A percentile compares a stretch with the other conserved stretches of the same genome.
Conservation (phyloP, 257 asterid species). For the Solanum lycopersicoides region DNA sequence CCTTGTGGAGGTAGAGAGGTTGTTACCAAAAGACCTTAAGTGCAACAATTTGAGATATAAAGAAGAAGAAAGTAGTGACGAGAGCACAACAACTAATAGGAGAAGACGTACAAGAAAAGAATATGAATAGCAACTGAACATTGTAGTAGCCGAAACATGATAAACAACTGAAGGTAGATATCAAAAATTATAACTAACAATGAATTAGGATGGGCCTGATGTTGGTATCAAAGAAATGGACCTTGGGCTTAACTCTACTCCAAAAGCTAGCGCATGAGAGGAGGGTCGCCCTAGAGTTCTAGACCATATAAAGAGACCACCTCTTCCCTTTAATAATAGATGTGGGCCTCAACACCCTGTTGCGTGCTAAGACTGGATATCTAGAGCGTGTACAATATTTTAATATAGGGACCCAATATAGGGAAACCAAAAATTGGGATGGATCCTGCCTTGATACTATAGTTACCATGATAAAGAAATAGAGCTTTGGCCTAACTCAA, state of each 20-base stretch:
- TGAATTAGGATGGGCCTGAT: not conserved
- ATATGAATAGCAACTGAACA: no score
- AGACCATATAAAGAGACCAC: not conserved
- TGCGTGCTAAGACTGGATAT: not conserved
- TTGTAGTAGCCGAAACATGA: no score
- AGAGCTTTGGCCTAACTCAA: not conserved
- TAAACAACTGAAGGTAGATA: no score
- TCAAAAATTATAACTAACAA: not conserved
- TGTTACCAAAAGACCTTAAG: no score
- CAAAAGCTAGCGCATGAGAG: not conserved
- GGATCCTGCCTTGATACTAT: not conserved
- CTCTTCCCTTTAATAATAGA: not conserved
- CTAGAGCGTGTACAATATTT: not conserved
- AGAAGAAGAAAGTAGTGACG: no score
- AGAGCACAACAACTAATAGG: no score
- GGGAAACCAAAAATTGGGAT: not conserved
- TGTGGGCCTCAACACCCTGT: not conserved
- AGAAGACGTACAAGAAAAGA: no score
- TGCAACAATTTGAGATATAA: no score
- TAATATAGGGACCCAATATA: not conserved
- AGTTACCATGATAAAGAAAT: not conserved
- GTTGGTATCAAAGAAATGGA: not conserved
- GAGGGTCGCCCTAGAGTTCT: not conserved
- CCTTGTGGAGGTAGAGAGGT: no score
- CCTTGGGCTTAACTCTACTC: not conserved